phyloP scores from a whole-genome alignment of 208 protist genomes.

The Trypanosoma conorhini region DNA sequence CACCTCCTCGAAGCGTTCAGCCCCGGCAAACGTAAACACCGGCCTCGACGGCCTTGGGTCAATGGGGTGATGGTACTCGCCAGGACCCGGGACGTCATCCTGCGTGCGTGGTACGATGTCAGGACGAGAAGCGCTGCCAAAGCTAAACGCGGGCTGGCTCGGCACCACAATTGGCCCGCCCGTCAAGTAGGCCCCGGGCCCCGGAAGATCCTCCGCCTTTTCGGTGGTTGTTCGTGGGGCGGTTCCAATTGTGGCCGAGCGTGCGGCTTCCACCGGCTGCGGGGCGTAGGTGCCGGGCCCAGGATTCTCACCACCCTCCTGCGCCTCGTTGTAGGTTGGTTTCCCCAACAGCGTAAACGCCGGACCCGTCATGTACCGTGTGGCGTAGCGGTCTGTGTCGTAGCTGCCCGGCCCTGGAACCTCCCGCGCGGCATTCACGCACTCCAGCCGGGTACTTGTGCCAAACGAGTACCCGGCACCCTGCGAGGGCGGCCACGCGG shows the following conservation, averaged over 20 bases:
- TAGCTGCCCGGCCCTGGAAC: slow-evolving; percentile 41
- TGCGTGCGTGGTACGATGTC: background rate
- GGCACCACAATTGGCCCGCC: slow-evolving; percentile 25
- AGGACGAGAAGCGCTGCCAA: slow-evolving; percentile 19
- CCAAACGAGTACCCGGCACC: slow-evolving; percentile 28
- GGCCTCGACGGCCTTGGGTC: slow-evolving; percentile 14
- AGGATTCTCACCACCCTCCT: slow-evolving; percentile 12
- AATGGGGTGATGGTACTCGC: slow-evolving; percentile 34
- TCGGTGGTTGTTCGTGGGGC: background rate
- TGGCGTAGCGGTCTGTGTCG: slow-evolving; percentile 19
- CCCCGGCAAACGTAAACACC: slow-evolving; percentile 29
- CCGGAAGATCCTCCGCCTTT: slow-evolving; percentile 16
- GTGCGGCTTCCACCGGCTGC: slow-evolving; percentile 15
- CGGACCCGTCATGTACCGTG: slow-evolving; percentile 21
- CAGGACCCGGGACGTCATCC: slow-evolving; percentile 12
- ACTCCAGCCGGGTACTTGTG: slow-evolving; percentile 13
- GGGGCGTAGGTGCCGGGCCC: slow-evolving; percentile 50
- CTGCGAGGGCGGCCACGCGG: slow-evolving; percentile 7
- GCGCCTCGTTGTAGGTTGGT: slow-evolving; percentile 14
- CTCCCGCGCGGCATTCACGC: background rate
- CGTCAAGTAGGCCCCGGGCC: slow-evolving; percentile 31
- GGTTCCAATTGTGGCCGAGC: slow-evolving; percentile 23
- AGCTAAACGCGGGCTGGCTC: slow-evolving; percentile 17
- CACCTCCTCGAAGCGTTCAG: slow-evolving; percentile 20
- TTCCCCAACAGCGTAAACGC: slow-evolving; percentile 25